Conservation (phyloP, 1,139 yeast species). For the Saccharomyces hybrid region DNA sequence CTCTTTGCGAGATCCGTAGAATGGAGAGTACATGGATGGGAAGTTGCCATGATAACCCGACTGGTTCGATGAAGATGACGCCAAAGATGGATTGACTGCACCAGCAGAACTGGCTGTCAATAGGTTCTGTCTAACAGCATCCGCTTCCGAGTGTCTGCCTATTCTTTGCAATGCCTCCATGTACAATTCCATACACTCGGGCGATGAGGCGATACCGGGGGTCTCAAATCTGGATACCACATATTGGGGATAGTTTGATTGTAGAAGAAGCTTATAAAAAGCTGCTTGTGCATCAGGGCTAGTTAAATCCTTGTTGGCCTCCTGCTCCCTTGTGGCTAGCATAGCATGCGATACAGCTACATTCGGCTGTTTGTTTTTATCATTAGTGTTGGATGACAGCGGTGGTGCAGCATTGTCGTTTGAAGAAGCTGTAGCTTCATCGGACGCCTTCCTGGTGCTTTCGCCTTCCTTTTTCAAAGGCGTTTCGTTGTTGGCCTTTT, state of each 20-base stretch:
- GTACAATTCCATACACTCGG: constrained; percentile 71
- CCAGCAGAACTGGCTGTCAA: constrained; percentile 30
- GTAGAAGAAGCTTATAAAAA: constrained; percentile 65
- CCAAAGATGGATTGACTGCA: constrained; percentile 27
- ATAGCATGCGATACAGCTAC: constrained; percentile 27
- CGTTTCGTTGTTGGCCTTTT: background rate
- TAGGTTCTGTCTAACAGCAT: constrained; percentile 34
- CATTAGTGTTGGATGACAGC: background rate
- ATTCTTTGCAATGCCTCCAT: constrained; percentile 68
- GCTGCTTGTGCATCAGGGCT: constrained; percentile 71
- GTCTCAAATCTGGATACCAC: constrained; percentile 89
- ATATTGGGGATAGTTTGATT: constrained; percentile 82
- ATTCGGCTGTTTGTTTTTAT: background rate
- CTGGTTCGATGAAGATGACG: constrained; percentile 19
- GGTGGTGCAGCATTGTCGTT: background rate
- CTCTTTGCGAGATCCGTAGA: constrained; percentile 40
- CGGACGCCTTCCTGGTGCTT: background rate
- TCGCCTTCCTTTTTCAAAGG: background rate
- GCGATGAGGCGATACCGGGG: constrained; percentile 74
- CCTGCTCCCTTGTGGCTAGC: constrained; percentile 67
- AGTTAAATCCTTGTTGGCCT: constrained; percentile 65
- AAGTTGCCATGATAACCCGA: constrained; percentile 21
- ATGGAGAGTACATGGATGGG: constrained; percentile 31
- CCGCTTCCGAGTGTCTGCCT: constrained; percentile 76
- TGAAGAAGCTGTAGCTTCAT: background rate